These are phyloP conservation scores for Cadophora gregata DNA, from an alignment of 2,329 filamentous ascomycete genomes.

Conservation along the genomic window DNA sequence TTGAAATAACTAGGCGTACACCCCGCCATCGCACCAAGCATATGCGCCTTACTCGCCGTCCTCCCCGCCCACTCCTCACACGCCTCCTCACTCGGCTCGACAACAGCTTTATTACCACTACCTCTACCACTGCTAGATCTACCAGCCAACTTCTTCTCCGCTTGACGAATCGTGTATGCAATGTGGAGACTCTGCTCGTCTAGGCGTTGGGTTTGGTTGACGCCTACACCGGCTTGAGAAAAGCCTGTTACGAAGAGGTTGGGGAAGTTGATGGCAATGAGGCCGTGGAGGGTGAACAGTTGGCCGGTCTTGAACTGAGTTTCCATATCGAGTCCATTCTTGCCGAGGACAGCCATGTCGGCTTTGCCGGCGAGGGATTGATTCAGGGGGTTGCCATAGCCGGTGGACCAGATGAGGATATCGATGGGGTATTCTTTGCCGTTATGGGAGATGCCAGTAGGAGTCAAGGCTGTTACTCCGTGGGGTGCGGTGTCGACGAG, in stretches of 20 bases:
- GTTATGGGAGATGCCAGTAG: slow-evolving; percentile 53
- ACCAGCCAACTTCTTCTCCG: slow-evolving; percentile 38
- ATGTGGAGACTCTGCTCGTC: slow-evolving; percentile 50
- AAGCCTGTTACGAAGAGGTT: slow-evolving; percentile 58
- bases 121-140: too few species aligned
- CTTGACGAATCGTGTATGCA: slow-evolving; percentile 51
- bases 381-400: slow-evolving; percentile 33
- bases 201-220: slow-evolving; percentile 49
- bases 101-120: slow-evolving; percentile 28
- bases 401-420: slow-evolving; percentile 53
- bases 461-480: slow-evolving; percentile 55
- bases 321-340: slow-evolving; percentile 51
- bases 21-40: slow-evolving; percentile 49
- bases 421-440: slow-evolving; percentile 56
- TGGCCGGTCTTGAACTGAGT: slow-evolving; percentile 52
- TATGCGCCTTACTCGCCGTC: slow-evolving; percentile 49
- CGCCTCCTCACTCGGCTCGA: slow-evolving; percentile 54
- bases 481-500: slow-evolving; percentile 65
- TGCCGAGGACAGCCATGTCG: slow-evolving; percentile 51
- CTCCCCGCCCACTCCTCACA: slow-evolving; percentile 54
- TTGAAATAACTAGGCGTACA: slow-evolving; percentile 64
- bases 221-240: slow-evolving; percentile 49
- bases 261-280: slow-evolving; percentile 55
- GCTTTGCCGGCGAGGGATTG: slow-evolving; percentile 43
- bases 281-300: slow-evolving; percentile 58